Evolutionary conservation across 805 yeast genomes (phyloP), one percentile per base, ranked within the genome.

Genomic region (Pichia cabralensis): DNA sequence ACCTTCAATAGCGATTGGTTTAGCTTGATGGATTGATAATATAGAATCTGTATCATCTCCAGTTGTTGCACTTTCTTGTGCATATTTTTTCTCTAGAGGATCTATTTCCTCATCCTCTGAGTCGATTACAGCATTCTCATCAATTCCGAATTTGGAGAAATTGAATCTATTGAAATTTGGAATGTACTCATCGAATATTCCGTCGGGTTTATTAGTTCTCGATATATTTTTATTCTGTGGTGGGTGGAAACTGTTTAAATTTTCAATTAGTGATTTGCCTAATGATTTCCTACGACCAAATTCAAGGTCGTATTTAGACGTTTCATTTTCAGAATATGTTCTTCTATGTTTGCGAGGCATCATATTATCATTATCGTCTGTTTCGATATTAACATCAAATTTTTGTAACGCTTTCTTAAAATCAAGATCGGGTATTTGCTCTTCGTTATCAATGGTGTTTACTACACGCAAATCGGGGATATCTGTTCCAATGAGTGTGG

Each of bases 121-220:
- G n/a, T n/a, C n/a, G 3, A 28, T 12, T 12, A 32, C 20, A 8
- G 26, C 39, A 13, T 33, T 26, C 13, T 39, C 46, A 21, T 40
- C 44, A 22, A 43, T 28, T n/a, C 45, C 47, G 37, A 44, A 52
- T 7, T 37, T 38, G 1, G 37, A 19, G 13, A 49, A 34, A 26
- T 49, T 40, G 28, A 76, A 76, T 20, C 29, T 38, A 16, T 30
- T 26, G 15, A 81, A 60, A 31, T 78, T 82, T 0, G 89, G 89
- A 12, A 82, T 68, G 47, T 80, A 81, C 48, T 82, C 92, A 51
- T 80, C 89, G 47, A 76, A 80, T 44, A 80, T 60, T 1, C 84
- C 86, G 22, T 38, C 39, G n/a, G n/a, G n/a, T n/a, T n/a, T n/a
- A n/a, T n/a, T n/a, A n/a, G n/a, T n/a, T n/a, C n/a, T n/a, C n/a